Percentiles rank a stretch among this genome's conserved stretches.
phyloP scores from a whole-genome alignment of 805 yeast species.

The Candida coleopterorum region DNA sequence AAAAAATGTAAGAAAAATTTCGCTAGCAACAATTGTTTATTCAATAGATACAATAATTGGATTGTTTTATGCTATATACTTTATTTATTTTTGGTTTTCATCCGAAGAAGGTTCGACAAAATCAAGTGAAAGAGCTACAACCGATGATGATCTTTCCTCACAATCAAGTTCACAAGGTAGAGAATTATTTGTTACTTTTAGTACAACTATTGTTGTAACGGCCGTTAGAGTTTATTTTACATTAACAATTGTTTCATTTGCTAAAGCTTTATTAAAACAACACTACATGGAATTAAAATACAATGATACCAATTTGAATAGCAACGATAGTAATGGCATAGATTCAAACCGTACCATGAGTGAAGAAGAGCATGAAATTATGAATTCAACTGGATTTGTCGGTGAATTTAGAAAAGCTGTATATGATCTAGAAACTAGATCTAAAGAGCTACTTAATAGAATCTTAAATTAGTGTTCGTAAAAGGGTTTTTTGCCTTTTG shows the following conservation, averaged over 20 bases:
- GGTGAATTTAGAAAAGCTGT: slow-evolving; percentile 19
- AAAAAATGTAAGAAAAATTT: slow-evolving; percentile 56
- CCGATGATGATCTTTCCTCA: slow-evolving; percentile 19
- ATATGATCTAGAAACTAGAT: slow-evolving; percentile 26
- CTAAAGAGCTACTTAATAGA: slow-evolving; percentile 25
- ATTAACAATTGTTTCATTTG: slow-evolving; percentile 53
- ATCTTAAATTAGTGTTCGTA: slow-evolving; percentile 17
- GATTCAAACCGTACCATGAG: slow-evolving; percentile 11
- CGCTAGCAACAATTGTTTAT: slow-evolving; percentile 62
- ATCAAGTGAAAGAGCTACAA: slow-evolving; percentile 7
- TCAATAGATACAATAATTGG: slow-evolving; percentile 64
- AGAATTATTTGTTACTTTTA: slow-evolving; percentile 53
- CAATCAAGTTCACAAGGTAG: slow-evolving; percentile 61
- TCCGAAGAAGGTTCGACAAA: slow-evolving; percentile 34
- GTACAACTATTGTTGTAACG: slow-evolving; percentile 45
- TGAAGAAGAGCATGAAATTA: slow-evolving; percentile 24
- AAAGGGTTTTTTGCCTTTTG: too few species aligned
- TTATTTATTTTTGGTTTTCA: slow-evolving; percentile 71
- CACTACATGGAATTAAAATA: slow-evolving; percentile 19
- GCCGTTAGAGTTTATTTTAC: slow-evolving; percentile 56
- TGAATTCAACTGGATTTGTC: slow-evolving; percentile 16
- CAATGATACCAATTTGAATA: slow-evolving; percentile 9
- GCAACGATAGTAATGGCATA: not conserved
- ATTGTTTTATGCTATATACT: slow-evolving; percentile 65
- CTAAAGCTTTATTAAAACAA: slow-evolving; percentile 49